Conservation (phyloP, 2,329 filamentous ascomycete species). For the Aspergillus thermomutatus region DNA sequence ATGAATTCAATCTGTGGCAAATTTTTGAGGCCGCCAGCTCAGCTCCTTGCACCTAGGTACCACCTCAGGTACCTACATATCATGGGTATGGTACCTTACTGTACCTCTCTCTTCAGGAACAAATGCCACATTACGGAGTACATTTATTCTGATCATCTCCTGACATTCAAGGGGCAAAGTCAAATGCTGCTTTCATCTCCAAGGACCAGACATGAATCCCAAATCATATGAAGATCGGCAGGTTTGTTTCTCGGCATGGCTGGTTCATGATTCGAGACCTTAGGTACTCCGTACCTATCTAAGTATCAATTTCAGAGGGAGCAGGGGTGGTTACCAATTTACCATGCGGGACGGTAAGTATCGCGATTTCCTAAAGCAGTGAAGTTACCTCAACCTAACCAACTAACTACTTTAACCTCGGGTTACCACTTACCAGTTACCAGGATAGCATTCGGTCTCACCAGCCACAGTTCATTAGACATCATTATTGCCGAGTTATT, state of each 20-base stretch:
- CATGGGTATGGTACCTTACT: too few species aligned
- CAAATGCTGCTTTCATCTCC: background rate
- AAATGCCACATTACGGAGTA: background rate
- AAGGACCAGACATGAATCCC: background rate
- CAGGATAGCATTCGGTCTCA: background rate
- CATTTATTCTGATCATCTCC: background rate
- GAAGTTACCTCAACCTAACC: too few species aligned
- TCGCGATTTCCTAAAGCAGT: background rate
- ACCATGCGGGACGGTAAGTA: background rate
- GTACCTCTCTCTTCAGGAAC: background rate
- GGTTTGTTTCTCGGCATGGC: background rate
- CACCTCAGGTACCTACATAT: too few species aligned
- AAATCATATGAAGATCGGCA: background rate
- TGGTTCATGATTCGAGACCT: too few species aligned
- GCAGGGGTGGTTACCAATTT: too few species aligned
- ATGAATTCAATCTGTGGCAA: background rate
- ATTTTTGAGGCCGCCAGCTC: background rate
- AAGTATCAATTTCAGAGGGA: too few species aligned
- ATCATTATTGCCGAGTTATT: background rate
- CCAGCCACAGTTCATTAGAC: background rate
- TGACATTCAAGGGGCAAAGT: background rate
- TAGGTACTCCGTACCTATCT: too few species aligned
- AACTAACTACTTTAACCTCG: too few species aligned
- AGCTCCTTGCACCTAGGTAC: background rate
- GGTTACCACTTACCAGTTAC: too few species aligned